A percentile compares a stretch with the other conserved stretches of the same genome.
Conservation (phyloP, 495 filamentous ascomycete genomes). For the Cenococcum geophilum region DNA sequence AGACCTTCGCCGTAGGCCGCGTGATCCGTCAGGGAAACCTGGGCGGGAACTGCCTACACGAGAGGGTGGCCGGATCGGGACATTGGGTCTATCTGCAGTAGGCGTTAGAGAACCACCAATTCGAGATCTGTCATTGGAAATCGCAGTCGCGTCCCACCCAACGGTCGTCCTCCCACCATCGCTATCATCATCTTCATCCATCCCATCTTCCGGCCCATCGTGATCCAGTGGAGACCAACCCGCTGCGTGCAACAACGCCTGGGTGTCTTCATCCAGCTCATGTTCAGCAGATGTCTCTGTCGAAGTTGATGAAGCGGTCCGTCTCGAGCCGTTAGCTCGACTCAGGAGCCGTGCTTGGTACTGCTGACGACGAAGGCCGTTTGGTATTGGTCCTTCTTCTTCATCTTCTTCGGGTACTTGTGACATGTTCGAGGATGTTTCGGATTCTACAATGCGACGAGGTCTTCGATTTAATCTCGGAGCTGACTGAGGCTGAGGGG, state of each 20-base stretch:
- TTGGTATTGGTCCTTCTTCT: conserved; percentile 29
- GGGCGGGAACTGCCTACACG: conserved; percentile 23
- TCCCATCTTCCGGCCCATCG: conserved; percentile 29
- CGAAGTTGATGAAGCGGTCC: conserved; percentile 19
- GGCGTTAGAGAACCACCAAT: conserved; percentile 38
- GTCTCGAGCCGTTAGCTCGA: conserved; percentile 26
- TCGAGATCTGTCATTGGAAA: conserved; percentile 35
- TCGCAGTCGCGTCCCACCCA: conserved; percentile 36
- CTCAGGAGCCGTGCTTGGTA: conserved; percentile 19
- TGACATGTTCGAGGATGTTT: conserved; percentile 21
- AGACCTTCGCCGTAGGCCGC: conserved; percentile 29
- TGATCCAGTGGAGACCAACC: conserved; percentile 30
- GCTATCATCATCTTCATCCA: conserved; percentile 31
- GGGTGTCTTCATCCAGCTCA: conserved; percentile 28
- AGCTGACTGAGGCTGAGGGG: conserved; percentile 10
- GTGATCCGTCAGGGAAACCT: conserved; percentile 24
- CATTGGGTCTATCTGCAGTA: conserved; percentile 37
- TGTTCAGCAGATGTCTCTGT: conserved; percentile 24
- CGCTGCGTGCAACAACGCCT: conserved; percentile 22
- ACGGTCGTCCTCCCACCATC: conserved; percentile 35
- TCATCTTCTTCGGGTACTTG: conserved; percentile 24
- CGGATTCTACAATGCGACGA: conserved; percentile 30
- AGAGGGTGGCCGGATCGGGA: conserved; percentile 24
- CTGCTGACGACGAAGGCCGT: conserved; percentile 13
- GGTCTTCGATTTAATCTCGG: conserved; percentile 9